Evolutionary conservation across 257 asterid genomes (phyloP), one percentile per base, ranked within the genome.

Genomic region (Penstemon barbatus): DNA sequence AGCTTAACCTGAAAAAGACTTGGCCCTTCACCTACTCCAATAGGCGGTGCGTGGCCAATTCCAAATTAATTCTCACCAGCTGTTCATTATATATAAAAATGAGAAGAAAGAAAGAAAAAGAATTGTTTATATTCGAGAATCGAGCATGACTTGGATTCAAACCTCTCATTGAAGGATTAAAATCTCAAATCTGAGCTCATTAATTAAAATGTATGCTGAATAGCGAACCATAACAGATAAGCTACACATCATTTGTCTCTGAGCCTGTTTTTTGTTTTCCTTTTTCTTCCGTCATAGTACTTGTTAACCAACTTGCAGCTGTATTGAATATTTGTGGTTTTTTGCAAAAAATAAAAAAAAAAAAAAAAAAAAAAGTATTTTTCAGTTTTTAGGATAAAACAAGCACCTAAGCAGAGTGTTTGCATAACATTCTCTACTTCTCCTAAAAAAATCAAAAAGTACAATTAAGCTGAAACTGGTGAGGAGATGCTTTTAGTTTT

Each of bases 141-240:
- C 36, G 43, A 12, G 19, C 8, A 13, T 56, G 13, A 45, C 13
- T 46, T 56, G 36, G 45, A 57, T 63, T 57, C 37, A 13, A 57
- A 10, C 19, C 40, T 40, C 18, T 41, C 6, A 40, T 51, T 62
- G 7, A 41, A 4, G 7, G n/a, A 77, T 40, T 57, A 48, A 12
- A 55, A 40, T 58, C 18, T n/a, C 4, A 60, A 66, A 61, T 57
- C 57, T 63, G 54, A 13, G 15, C 36, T 11, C 60, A 8, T 37
- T 37, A 61, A 8, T 37, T 37, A 61, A 48, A 10, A 7, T 73
- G 79, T 70, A 70, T 64, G 78, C 74, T 58, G 38, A 58, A 10
- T 39, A 61, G 65, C 74, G 73, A 63, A 67, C 75, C 75, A 56
- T 10, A 50, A 76, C 80, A 77, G 81, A 51, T 63, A 68, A 49